A percentile compares a stretch with the other conserved stretches of the same genome.
phyloP scores from a whole-genome alignment of 2,329 filamentous ascomycete genomes.

The Acrocalymma vagum region DNA sequence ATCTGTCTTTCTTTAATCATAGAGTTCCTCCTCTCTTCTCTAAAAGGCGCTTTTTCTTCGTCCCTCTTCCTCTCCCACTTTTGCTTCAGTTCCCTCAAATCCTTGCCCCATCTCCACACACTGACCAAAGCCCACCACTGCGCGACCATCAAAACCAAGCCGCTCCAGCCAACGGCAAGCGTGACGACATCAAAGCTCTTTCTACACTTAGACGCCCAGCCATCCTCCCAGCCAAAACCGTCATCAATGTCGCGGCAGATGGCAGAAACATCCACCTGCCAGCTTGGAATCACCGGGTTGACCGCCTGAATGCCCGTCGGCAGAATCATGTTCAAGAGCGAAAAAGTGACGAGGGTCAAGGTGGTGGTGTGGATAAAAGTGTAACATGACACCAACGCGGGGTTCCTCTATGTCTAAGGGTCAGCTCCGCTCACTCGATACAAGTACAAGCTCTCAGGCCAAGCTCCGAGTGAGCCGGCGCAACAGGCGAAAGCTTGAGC shows the following conservation, averaged over 20 bases:
- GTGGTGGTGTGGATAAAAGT: slow-evolving; percentile 33
- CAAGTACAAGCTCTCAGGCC: too few species aligned
- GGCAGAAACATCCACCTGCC: slow-evolving; percentile 27
- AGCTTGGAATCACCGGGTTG: slow-evolving; percentile 30
- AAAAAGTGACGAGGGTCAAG: slow-evolving; percentile 35
- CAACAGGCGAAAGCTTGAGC: slow-evolving; percentile 1
- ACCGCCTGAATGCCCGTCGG: slow-evolving; percentile 26
- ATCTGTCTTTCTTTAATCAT: slow-evolving; percentile 14
- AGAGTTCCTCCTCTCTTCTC: slow-evolving; percentile 3
- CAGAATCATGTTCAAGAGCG: slow-evolving; percentile 32
- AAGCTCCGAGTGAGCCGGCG: slow-evolving; percentile 5
- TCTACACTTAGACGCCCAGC: slow-evolving; percentile 38
- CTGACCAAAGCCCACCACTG: slow-evolving; percentile 45
- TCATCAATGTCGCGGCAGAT: slow-evolving; percentile 38
- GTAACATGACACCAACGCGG: slow-evolving; percentile 34
- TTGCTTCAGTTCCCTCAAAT: slow-evolving; percentile 12
- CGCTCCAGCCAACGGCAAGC: slow-evolving; percentile 27
- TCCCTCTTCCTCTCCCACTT: slow-evolving; percentile 9
- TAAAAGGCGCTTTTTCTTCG: slow-evolving; percentile 23
- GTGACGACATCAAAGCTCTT: slow-evolving; percentile 32
- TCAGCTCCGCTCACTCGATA: slow-evolving; percentile 1
- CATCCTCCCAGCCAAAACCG: slow-evolving; percentile 36
- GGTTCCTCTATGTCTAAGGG: too few species aligned
- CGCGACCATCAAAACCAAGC: slow-evolving; percentile 34
- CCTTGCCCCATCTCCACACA: slow-evolving; percentile 37